These are phyloP conservation scores for Juncus effusus DNA, from an alignment of 176 grass and related monocot species.

Conservation along the genomic window DNA sequence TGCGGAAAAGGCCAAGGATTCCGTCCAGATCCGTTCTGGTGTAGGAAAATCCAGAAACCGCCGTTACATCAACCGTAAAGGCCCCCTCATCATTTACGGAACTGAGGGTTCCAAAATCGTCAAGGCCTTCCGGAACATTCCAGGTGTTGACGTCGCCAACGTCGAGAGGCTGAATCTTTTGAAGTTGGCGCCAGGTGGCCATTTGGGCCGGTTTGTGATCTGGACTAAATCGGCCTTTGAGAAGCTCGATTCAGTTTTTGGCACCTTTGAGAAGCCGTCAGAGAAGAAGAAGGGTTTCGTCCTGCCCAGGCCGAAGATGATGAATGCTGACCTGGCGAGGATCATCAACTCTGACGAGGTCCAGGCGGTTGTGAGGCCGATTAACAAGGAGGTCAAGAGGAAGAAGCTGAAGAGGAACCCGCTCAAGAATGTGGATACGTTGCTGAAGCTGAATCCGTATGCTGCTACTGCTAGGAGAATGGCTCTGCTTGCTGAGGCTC, in stretches of 20 bases:
- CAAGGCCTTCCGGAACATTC: slow-evolving; percentile 92
- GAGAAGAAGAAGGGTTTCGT: slow-evolving; percentile 91
- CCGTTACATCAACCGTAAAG: slow-evolving; percentile 70
- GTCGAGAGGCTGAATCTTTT: slow-evolving; percentile 83
- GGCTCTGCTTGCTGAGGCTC: slow-evolving; percentile 64
- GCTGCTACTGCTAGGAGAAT: slow-evolving; percentile 65
- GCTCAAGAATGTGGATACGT: slow-evolving; percentile 55
- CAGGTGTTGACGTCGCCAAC: slow-evolving; percentile 64
- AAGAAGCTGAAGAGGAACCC: slow-evolving; percentile 66
- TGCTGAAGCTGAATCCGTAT: slow-evolving; percentile 79
- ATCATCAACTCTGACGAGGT: slow-evolving; percentile 87
- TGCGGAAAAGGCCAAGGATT: slow-evolving; percentile 79
- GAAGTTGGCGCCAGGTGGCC: slow-evolving; percentile 68
- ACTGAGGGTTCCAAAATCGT: slow-evolving; percentile 81
- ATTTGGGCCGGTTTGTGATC: slow-evolving; percentile 71
- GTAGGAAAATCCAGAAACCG: slow-evolving; percentile 86
- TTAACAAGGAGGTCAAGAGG: slow-evolving; percentile 71
- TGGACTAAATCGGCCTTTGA: slow-evolving; percentile 89
- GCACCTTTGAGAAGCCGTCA: slow-evolving; percentile 45
- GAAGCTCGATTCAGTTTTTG: slow-evolving; percentile 73
- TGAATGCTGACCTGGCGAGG: slow-evolving; percentile 64
- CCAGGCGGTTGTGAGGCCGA: slow-evolving; percentile 63
- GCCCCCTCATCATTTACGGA: slow-evolving; percentile 64
- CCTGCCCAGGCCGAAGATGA: slow-evolving; percentile 67
- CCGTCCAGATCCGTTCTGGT: slow-evolving; percentile 56